Evolutionary conservation across 2,329 filamentous ascomycete genomes (phyloP).

Genomic region (Talaromyces rugulosus): DNA sequence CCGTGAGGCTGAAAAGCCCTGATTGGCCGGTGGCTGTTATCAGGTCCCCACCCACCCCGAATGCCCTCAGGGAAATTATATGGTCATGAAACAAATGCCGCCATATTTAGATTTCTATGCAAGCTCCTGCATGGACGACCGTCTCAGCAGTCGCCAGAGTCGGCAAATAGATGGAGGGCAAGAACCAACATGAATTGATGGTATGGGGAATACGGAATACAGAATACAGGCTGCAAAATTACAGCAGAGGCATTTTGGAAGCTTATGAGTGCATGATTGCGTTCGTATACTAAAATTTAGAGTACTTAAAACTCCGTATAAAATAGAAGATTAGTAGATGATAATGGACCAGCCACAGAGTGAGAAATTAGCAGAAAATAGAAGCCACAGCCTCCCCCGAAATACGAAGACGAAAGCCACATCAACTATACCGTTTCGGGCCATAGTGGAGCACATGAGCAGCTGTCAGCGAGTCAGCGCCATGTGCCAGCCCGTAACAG

Average conservation of each 20-base stretch:
- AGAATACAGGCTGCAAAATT: neutral
- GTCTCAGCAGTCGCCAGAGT: neutral
- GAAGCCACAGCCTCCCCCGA: neutral
- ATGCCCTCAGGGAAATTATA: neutral
- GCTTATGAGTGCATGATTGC: no score
- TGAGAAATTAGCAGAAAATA: no score
- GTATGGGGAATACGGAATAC: neutral
- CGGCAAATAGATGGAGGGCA: neutral
- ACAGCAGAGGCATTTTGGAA: neutral
- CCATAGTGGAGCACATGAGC: neutral
- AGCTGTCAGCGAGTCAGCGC: neutral
- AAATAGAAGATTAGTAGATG: no score
- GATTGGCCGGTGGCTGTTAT: neutral
- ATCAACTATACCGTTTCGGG: neutral
- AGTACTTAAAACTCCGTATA: no score
- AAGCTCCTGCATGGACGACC: neutral
- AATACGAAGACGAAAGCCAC: neutral
- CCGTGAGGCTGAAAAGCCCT: neutral
- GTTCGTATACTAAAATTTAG: no score
- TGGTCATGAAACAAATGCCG: neutral
- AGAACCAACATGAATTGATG: neutral
- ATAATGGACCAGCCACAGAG: neutral
- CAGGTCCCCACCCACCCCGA: neutral
- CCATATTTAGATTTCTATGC: neutral
- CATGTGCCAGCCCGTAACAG: neutral